A percentile compares a stretch with the other conserved stretches of the same genome.
phyloP scores from a whole-genome alignment of 176 grass and related monocot species.

The Oryza meridionalis region DNA sequence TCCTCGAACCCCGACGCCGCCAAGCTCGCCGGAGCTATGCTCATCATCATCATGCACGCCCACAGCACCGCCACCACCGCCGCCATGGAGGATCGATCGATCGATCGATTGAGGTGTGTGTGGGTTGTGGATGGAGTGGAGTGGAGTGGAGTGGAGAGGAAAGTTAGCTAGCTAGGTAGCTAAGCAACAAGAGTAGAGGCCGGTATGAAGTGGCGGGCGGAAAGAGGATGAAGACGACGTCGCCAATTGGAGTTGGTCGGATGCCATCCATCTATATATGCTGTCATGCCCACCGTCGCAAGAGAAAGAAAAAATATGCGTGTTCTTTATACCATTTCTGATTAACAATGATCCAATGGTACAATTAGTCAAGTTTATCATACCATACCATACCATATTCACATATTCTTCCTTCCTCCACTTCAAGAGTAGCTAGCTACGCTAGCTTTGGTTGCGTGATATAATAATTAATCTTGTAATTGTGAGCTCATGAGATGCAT shows the following conservation, averaged over 20 bases:
- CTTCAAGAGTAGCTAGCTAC: too few relatives aligned
- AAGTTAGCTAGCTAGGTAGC: neutral
- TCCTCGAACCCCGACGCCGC: slow-evolving; percentile 18
- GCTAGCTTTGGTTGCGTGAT: too few relatives aligned
- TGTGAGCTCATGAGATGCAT: too few relatives aligned
- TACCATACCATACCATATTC: too few relatives aligned
- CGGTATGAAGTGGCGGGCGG: neutral
- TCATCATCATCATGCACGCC: neutral
- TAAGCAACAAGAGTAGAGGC: neutral
- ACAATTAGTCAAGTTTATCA: too few relatives aligned
- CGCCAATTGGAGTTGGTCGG: neutral
- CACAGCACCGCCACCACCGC: neutral
- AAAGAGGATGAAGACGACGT: neutral
- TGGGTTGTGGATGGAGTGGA: neutral
- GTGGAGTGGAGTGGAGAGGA: neutral
- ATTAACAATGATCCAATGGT: too few relatives aligned
- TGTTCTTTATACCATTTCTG: too few relatives aligned
- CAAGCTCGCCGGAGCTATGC: neutral
- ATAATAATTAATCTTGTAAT: too few relatives aligned
- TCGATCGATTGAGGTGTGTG: neutral
- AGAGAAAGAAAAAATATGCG: too few relatives aligned
- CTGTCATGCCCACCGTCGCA: too few relatives aligned
- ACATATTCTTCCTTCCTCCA: too few relatives aligned
- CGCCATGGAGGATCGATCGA: neutral
- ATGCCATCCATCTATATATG: too few relatives aligned